Evolutionary conservation across 805 yeast genomes (phyloP).

Genomic region (Yueomyces sp.): DNA sequence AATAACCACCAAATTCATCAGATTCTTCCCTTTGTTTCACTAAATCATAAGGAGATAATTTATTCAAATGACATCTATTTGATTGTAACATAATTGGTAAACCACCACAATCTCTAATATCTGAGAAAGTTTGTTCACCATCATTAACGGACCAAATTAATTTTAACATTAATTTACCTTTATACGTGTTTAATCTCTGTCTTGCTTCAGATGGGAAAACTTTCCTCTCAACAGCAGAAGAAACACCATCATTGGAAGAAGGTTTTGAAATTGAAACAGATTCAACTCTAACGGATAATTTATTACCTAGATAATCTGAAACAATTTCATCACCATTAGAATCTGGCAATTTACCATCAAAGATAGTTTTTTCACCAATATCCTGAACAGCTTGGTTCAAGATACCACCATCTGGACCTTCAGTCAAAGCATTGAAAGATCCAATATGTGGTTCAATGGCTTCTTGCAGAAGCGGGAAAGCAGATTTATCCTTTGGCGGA

Average conservation of each 20-base stretch:
- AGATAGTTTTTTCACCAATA: constrained; percentile 74
- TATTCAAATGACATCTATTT: constrained; percentile 83
- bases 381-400: constrained; percentile 77
- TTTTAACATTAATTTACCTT: constrained; percentile 65
- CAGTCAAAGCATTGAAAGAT: constrained; percentile 89
- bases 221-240: constrained; percentile 60
- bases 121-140: constrained; percentile 60
- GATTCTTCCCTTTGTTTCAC: constrained; percentile 75
- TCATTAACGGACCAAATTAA: constrained; percentile 80
- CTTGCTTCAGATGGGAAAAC: constrained; percentile 80
- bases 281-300: constrained; percentile 72
- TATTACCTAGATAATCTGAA: constrained; percentile 65
- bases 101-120: constrained; percentile 81
- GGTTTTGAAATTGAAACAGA: constrained; percentile 83
- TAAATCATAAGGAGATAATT: constrained; percentile 68
- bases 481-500: constrained; percentile 80
- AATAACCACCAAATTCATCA: constrained; percentile 95
- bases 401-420: constrained; percentile 75
- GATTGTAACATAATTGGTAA: constrained; percentile 85
- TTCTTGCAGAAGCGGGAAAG: constrained; percentile 68
- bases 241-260: constrained; percentile 36
- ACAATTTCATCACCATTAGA: constrained; percentile 24
- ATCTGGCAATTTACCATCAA: constrained; percentile 40
- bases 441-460: constrained; percentile 95
- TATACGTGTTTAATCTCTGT: constrained; percentile 76